Conservation (phyloP, 306 rosid genomes). For the Benincasa hispida region DNA sequence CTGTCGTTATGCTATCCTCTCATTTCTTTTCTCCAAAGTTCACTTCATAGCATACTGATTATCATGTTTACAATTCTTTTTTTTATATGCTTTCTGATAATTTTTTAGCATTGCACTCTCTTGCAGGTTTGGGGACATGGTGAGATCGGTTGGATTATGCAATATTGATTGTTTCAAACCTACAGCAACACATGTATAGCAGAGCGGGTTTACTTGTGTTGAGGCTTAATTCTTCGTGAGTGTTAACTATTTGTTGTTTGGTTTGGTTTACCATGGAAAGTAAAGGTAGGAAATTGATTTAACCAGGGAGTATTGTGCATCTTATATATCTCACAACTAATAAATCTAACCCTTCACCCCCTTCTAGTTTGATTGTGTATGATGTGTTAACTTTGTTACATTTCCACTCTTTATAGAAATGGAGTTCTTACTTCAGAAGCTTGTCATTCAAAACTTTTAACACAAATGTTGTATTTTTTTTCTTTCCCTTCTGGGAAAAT, state of each 20-base stretch:
- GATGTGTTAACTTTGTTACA: not conserved
- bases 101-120: conserved; percentile 9
- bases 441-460: not conserved
- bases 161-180: conserved; percentile 91
- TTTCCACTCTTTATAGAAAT: not conserved
- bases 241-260: conserved; percentile 42
- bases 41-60: not conserved
- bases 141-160: conserved; percentile 86
- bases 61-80: not conserved
- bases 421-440: not conserved
- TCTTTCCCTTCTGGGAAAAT: not conserved
- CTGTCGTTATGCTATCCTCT: not conserved
- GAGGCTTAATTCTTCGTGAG: not conserved
- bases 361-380: not conserved
- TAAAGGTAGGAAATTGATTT: conserved; percentile 9
- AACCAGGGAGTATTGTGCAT: not conserved
- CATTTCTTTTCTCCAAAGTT: not conserved
- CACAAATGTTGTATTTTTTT: not conserved
- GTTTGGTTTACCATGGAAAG: not conserved
- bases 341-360: conserved; percentile 2
- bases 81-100: conserved; percentile 21
- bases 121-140: conserved; percentile 85
- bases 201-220: conserved; percentile 7
- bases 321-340: conserved; percentile 3
- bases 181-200: conserved; percentile 41